phyloP scores from a whole-genome alignment of 192 early-diverging fungal genomes.

The Rhizophlyctis rosea region DNA sequence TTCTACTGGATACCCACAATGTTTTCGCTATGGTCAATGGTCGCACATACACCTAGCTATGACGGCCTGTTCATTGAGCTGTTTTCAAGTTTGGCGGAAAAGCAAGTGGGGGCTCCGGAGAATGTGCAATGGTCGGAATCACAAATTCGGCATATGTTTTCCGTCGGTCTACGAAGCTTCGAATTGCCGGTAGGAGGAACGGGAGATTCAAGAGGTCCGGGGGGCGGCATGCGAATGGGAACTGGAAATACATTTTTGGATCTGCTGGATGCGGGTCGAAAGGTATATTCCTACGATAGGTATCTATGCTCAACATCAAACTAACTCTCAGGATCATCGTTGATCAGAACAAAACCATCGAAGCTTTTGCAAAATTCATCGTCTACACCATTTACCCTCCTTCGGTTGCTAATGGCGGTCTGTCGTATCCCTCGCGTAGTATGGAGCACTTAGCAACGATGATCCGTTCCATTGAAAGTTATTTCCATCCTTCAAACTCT shows the following conservation, averaged over 20 bases:
- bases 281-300: neutral
- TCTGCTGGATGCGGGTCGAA: conserved; percentile 30
- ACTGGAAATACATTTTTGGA: conserved; percentile 31
- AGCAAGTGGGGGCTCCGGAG: conserved; percentile 22
- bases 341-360: conserved; percentile 40
- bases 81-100: conserved; percentile 63
- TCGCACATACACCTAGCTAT: conserved; percentile 54
- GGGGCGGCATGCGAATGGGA: conserved; percentile 33
- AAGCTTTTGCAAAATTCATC: conserved; percentile 73
- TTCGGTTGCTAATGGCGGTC: neutral
- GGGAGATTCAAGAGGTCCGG: conserved; percentile 37
- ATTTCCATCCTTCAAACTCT: conserved; percentile 89
- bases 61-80: conserved; percentile 72
- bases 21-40: conserved; percentile 79
- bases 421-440: conserved; percentile 28
- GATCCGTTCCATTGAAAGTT: conserved; percentile 84
- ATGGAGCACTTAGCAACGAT: conserved; percentile 66
- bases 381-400: conserved; percentile 71
- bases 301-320: neutral
- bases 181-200: conserved; percentile 46
- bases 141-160: conserved; percentile 62
- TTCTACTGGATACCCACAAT: conserved; percentile 76
- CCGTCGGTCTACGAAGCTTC: conserved; percentile 38
- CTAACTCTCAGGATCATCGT: neutral
- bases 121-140: conserved; percentile 55